phyloP scores from a whole-genome alignment of 2,329 filamentous ascomycete species.

The Neofusicoccum kwambonambiense region DNA sequence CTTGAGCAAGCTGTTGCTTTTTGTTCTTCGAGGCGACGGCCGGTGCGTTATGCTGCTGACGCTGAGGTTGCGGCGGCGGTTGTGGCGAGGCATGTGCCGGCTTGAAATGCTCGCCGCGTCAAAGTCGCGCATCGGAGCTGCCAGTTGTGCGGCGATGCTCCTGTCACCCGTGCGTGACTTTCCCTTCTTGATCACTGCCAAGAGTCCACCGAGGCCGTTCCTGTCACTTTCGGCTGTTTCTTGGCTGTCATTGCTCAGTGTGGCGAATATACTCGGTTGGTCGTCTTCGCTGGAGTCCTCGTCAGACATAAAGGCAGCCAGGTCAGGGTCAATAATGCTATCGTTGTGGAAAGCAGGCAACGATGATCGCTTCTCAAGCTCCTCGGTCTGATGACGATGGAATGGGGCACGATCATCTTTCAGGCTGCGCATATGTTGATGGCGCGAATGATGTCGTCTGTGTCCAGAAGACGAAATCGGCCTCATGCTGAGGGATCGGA shows the following conservation, averaged over 20 bases:
- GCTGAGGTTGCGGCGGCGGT: conserved; percentile 78
- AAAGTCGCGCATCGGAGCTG: conserved; percentile 64
- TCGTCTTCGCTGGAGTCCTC: conserved; percentile 90
- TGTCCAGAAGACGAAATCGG: conserved; percentile 76
- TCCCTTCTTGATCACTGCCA: conserved; percentile 73
- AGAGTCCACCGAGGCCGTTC: conserved; percentile 67
- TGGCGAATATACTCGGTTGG: conserved; percentile 78
- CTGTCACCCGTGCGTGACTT: conserved; percentile 72
- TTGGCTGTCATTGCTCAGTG: conserved; percentile 64
- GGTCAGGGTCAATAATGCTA: conserved; percentile 95
- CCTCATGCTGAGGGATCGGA: conserved; percentile 70
- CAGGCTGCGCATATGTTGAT: conserved; percentile 76
- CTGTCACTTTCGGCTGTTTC: conserved; percentile 71
- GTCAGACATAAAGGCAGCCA: conserved; percentile 94
- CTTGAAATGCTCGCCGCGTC: conserved; percentile 65
- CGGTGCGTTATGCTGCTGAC: conserved; percentile 75
- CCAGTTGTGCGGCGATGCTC: conserved; percentile 65
- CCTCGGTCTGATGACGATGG: conserved; percentile 69
- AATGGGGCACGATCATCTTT: conserved; percentile 90
- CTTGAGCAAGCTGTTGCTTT: conserved; percentile 55
- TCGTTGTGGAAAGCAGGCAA: conserved; percentile 96
- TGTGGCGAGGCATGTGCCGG: conserved; percentile 61
- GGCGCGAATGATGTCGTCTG: conserved; percentile 82
- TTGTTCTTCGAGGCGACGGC: conserved; percentile 66
- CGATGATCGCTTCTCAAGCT: conserved; percentile 62